Evolutionary conservation across 257 asterid genomes (phyloP).

Genomic region (Capsicum pubescens): DNA sequence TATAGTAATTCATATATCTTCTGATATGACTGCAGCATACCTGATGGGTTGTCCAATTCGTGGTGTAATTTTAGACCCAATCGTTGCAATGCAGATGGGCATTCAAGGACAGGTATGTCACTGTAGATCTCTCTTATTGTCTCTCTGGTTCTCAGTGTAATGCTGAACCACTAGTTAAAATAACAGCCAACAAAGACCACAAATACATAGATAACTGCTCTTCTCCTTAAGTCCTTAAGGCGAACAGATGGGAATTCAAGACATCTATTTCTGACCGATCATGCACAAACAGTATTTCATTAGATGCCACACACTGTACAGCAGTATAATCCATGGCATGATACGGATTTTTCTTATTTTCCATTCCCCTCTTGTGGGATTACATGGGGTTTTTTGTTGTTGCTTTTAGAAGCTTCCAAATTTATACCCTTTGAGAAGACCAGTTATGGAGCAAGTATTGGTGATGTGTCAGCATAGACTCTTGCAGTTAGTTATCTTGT

Average conservation of each 20-base stretch:
- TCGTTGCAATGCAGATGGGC: constrained; percentile 93
- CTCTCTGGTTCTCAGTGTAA: background rate
- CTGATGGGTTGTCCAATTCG: constrained; percentile 97
- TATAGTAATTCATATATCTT: background rate
- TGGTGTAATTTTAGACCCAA: constrained; percentile 90
- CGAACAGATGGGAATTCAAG: constrained; percentile 18
- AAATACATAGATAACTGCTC: background rate
- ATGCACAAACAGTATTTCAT: background rate
- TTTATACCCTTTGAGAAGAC: constrained; percentile 8
- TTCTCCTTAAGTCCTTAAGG: background rate
- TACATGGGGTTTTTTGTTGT: background rate
- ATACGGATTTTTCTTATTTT: background rate
- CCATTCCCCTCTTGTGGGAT: background rate
- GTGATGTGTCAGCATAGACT: background rate
- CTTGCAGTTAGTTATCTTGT: constrained; percentile 12
- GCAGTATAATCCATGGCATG: background rate
- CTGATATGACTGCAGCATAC: constrained; percentile 70
- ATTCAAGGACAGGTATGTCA: constrained; percentile 92
- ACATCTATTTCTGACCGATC: background rate
- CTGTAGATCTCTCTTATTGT: constrained; percentile 1
- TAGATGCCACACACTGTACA: background rate
- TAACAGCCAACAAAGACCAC: background rate
- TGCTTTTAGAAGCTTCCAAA: background rate
- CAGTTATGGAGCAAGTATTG: constrained; percentile 6
- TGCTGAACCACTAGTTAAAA: background rate